These are phyloP conservation scores for Dothideomycetes sp. DNA, from an alignment of 2,329 filamentous ascomycete genomes.

Conservation along the genomic window DNA sequence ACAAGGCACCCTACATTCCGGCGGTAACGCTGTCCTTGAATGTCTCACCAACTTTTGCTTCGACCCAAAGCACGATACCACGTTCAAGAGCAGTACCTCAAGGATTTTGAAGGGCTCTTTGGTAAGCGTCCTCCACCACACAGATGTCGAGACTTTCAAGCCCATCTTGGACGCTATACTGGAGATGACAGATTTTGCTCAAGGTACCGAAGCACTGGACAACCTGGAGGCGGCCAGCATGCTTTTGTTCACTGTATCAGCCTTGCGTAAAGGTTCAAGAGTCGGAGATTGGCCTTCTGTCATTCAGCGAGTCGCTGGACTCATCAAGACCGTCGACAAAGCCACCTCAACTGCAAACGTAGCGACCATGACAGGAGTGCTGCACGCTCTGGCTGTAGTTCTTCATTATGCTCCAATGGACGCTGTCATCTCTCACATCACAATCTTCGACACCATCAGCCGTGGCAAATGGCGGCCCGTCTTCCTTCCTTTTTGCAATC, in stretches of 20 bases:
- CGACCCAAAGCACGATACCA: slow-evolving; percentile 20
- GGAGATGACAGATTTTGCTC: slow-evolving; percentile 30
- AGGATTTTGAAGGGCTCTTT: slow-evolving; percentile 66
- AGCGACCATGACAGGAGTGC: slow-evolving; percentile 20
- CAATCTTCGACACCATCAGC: slow-evolving; percentile 53
- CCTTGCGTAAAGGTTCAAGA: slow-evolving; percentile 70
- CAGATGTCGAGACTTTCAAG: slow-evolving; percentile 60
- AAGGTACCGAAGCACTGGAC: slow-evolving; percentile 25
- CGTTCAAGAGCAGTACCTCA: slow-evolving; percentile 13
- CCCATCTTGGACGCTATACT: slow-evolving; percentile 54
- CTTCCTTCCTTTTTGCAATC: slow-evolving; percentile 79
- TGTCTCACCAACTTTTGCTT: slow-evolving; percentile 8
- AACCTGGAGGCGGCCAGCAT: slow-evolving; percentile 29
- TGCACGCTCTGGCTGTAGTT: slow-evolving; percentile 47
- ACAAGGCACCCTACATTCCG: slow-evolving; percentile 47
- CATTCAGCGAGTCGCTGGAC: slow-evolving; percentile 31
- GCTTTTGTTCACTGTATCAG: slow-evolving; percentile 58
- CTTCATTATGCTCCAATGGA: slow-evolving; percentile 73
- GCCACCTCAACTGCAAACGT: background rate
- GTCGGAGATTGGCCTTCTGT: slow-evolving; percentile 61
- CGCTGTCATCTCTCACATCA: slow-evolving; percentile 59
- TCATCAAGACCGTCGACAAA: slow-evolving; percentile 18
- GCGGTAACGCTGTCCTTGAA: slow-evolving; percentile 25
- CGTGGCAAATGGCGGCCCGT: slow-evolving; percentile 54
- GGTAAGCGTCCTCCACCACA: slow-evolving; percentile 74